phyloP scores from a whole-genome alignment of 129 eudicot species.

The Flaveria brownii region DNA sequence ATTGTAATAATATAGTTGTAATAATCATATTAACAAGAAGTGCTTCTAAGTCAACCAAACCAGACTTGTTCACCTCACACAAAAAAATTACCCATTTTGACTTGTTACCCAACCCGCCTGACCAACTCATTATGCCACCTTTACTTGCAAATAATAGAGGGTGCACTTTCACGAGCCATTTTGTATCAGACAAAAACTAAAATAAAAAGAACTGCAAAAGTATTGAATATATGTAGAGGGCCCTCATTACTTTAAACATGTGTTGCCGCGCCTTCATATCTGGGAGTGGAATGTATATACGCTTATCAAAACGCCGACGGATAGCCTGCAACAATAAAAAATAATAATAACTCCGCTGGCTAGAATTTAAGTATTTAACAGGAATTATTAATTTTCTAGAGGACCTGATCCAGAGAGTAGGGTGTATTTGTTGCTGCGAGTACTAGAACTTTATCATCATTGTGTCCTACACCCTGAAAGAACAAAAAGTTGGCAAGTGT shows the following conservation, averaged over 20 bases:
- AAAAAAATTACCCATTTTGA: background rate
- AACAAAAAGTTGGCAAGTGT: background rate
- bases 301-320: conserved; percentile 92
- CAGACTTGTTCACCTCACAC: background rate
- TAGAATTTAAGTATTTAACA: background rate
- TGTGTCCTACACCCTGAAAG: conserved; percentile 94
- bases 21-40: background rate
- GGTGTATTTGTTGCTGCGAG: conserved; percentile 99
- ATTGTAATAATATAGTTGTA: background rate
- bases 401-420: conserved; percentile 95
- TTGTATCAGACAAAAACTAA: conserved; percentile 8
- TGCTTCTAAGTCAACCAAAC: conserved; percentile 1
- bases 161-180: background rate
- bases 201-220: background rate
- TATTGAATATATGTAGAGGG: background rate
- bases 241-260: conserved; percentile 74
- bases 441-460: conserved; percentile 97
- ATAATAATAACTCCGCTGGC: background rate
- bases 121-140: background rate
- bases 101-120: background rate
- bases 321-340: conserved; percentile 56
- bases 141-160: background rate
- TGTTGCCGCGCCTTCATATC: conserved; percentile 92
- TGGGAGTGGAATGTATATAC: conserved; percentile 98
- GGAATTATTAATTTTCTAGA: background rate